Evolutionary conservation across 2,329 filamentous ascomycete genomes (phyloP).

Genomic region (Huntiella decipiens): DNA sequence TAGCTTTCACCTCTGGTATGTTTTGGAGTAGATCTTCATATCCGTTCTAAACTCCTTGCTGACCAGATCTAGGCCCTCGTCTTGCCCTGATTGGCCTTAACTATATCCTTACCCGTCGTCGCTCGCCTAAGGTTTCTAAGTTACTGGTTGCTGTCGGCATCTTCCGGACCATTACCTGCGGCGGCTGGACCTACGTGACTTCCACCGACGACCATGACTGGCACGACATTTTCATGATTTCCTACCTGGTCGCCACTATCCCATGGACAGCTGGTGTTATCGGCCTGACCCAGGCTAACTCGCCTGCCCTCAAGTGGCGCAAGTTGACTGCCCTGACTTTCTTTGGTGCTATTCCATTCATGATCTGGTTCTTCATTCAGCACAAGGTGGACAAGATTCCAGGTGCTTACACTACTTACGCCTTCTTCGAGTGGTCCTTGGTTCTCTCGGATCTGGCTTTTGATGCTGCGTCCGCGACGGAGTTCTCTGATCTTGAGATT

Average conservation of each 20-base stretch:
- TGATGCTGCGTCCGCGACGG: slow-evolving; percentile 81
- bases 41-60: background rate
- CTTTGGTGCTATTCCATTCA: slow-evolving; percentile 73
- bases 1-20: slow-evolving; percentile 81
- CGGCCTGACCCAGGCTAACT: slow-evolving; percentile 68
- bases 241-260: slow-evolving; percentile 80
- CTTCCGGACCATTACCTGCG: slow-evolving; percentile 80
- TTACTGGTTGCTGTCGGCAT: slow-evolving; percentile 63
- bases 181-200: slow-evolving; percentile 95
- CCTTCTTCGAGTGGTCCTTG: slow-evolving; percentile 94
- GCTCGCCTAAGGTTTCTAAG: slow-evolving; percentile 58
- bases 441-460: slow-evolving; percentile 92
- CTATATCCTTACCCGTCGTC: slow-evolving; percentile 71
- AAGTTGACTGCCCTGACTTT: slow-evolving; percentile 70
- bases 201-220: slow-evolving; percentile 96
- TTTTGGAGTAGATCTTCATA: background rate
- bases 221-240: slow-evolving; percentile 99
- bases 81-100: slow-evolving; percentile 81
- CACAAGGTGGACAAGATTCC: slow-evolving; percentile 91
- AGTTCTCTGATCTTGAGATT: slow-evolving; percentile 79
- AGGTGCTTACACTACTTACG: slow-evolving; percentile 91
- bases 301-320: slow-evolving; percentile 66
- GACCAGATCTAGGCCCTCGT: slow-evolving; percentile 45
- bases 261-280: slow-evolving; percentile 92
- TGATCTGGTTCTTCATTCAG: slow-evolving; percentile 96